Percentiles rank a stretch among this genome's conserved stretches.
Conservation (phyloP, 1,284 basidiomycete species). For the Prillingera fragicola region DNA sequence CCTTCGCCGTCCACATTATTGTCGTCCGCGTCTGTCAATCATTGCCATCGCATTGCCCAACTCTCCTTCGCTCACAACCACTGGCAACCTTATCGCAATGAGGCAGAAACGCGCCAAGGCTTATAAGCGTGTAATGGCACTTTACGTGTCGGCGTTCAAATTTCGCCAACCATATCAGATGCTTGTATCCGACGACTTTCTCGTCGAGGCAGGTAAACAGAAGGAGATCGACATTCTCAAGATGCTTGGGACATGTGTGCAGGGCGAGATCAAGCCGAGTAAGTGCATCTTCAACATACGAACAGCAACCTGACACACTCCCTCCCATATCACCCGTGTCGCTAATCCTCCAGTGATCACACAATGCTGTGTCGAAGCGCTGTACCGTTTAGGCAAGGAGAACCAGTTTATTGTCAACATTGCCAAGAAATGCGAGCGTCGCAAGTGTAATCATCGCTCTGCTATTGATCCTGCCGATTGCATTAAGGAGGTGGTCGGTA, state of each 20-base stretch:
- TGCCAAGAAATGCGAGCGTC: slow-evolving; percentile 84
- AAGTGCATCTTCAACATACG: slow-evolving; percentile 42
- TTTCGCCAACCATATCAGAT: slow-evolving; percentile 89
- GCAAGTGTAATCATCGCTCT: slow-evolving; percentile 90
- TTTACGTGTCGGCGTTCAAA: slow-evolving; percentile 76
- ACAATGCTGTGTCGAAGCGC: slow-evolving; percentile 85
- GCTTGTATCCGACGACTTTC: slow-evolving; percentile 78
- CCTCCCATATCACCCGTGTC: not conserved
- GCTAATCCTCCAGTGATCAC: slow-evolving; percentile 71
- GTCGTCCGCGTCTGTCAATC: no score
- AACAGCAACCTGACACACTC: not conserved
- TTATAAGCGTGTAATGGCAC: slow-evolving; percentile 83
- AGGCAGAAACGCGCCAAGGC: slow-evolving; percentile 86
- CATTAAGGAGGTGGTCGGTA: slow-evolving; percentile 72
- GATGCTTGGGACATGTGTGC: slow-evolving; percentile 66
- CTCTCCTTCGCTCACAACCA: no score
- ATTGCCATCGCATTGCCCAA: no score
- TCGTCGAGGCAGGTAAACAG: slow-evolving; percentile 61
- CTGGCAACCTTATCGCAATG: no score
- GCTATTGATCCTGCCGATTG: slow-evolving; percentile 77
- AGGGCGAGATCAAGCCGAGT: slow-evolving; percentile 85
- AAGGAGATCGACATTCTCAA: slow-evolving; percentile 60
- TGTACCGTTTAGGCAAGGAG: slow-evolving; percentile 70
- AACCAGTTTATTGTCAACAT: slow-evolving; percentile 70
- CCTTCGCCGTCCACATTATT: no score